A percentile compares a stretch with the other conserved stretches of the same genome.
Conservation (phyloP, 257 asterid species). For the Penstemon eatonii region DNA sequence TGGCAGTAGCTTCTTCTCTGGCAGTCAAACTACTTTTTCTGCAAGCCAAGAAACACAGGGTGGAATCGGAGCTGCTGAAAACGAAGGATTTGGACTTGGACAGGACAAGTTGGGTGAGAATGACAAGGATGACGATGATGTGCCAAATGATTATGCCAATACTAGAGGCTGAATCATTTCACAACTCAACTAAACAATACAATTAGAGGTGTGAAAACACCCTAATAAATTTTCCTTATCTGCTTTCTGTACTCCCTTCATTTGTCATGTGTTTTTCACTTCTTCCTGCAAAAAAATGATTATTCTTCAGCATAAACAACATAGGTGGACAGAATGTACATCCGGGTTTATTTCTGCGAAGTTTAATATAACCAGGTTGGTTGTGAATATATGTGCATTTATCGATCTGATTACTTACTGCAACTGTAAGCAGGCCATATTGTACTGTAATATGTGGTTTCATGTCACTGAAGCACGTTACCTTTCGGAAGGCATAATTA, state of each 20-base stretch:
- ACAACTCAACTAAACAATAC: not conserved
- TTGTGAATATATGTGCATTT: no score
- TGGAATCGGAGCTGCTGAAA: conserved; percentile 14
- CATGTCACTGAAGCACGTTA: no score
- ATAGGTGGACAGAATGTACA: not conserved
- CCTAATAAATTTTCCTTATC: conserved; percentile 4
- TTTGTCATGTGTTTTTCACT: conserved; percentile 17
- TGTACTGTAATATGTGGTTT: no score
- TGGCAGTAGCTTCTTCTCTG: conserved; percentile 19
- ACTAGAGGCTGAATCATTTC: conserved; percentile 34
- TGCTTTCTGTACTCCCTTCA: conserved; percentile 6
- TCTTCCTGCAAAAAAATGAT: not conserved
- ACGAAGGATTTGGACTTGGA: conserved; percentile 19
- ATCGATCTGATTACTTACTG: no score
- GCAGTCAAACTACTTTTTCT: conserved; percentile 30
- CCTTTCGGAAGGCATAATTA: no score
- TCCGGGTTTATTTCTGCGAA: not conserved
- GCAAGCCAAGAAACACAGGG: conserved; percentile 23
- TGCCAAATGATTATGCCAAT: conserved; percentile 43
- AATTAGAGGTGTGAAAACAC: conserved; percentile 28
- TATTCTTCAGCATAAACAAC: not conserved
- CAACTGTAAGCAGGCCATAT: no score
- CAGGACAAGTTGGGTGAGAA: conserved; percentile 11
- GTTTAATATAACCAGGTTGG: no score
- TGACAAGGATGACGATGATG: conserved; percentile 30